Percentiles rank a stretch among this genome's conserved stretches.
Conservation (phyloP, 179 eudicot species). For the Actinidia arguta region DNA sequence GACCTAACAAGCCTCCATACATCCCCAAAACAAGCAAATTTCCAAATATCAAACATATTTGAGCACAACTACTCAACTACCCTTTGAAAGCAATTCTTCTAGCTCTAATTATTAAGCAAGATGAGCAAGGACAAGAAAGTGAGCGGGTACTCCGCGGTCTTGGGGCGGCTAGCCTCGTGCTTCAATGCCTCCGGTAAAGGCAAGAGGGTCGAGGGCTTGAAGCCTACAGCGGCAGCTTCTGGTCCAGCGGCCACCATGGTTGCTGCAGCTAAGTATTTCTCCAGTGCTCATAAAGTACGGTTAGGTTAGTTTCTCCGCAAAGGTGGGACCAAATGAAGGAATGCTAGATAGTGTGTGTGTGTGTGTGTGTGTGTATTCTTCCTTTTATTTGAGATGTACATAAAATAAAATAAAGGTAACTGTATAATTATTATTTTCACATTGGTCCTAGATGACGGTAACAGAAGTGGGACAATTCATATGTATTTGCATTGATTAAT, state of each 20-base stretch:
- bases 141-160: background rate
- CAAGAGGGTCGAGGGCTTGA: background rate
- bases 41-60: background rate
- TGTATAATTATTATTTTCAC: too few relatives aligned
- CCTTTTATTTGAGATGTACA: too few relatives aligned
- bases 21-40: constrained; percentile 5
- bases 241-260: constrained; percentile 18
- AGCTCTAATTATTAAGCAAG: background rate
- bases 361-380: too few relatives aligned
- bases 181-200: background rate
- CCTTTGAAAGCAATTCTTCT: background rate
- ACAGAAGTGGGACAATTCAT: too few relatives aligned
- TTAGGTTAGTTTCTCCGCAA: constrained; percentile 7
- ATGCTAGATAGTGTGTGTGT: too few relatives aligned
- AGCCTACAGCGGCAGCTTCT: too few relatives aligned
- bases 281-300: constrained; percentile 4
- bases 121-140: constrained; percentile 7
- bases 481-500: too few relatives aligned
- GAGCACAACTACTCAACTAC: background rate
- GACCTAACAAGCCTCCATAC: background rate
- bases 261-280: constrained; percentile 20
- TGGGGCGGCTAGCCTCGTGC: constrained; percentile 4
- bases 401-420: too few relatives aligned
- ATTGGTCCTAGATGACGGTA: too few relatives aligned
- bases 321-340: too few relatives aligned